Evolutionary conservation across 257 asterid species (phyloP).

Genomic region (Capsicum chinense): DNA sequence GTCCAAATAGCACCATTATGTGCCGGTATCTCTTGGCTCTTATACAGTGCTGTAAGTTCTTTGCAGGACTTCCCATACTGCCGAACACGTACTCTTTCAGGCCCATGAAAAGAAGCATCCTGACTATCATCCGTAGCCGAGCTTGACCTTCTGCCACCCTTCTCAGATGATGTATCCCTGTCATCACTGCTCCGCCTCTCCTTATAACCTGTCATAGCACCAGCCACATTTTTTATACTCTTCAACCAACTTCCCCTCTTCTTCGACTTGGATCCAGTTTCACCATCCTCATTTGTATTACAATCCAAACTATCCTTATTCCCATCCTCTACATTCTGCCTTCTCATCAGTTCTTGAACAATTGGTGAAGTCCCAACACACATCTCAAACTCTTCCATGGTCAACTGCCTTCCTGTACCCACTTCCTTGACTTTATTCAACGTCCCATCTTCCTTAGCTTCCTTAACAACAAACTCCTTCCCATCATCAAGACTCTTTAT

Average conservation of each 20-base stretch:
- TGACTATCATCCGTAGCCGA: conserved; percentile 99
- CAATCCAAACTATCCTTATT: conserved; percentile 56
- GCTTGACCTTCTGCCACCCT: conserved; percentile 95
- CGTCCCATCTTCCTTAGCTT: conserved; percentile 88
- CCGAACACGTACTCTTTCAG: conserved; percentile 77
- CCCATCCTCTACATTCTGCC: conserved; percentile 87
- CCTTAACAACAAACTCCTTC: conserved; percentile 92
- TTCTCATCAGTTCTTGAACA: conserved; percentile 95
- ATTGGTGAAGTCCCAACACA: conserved; percentile 95
- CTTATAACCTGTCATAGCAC: conserved; percentile 69
- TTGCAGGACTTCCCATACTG: conserved; percentile 91
- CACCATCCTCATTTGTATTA: conserved; percentile 57
- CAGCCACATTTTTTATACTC: conserved; percentile 77
- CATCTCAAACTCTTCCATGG: conserved; percentile 96
- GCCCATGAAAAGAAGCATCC: conserved; percentile 85
- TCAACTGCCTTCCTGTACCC: conserved; percentile 84
- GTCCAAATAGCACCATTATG: conserved; percentile 96
- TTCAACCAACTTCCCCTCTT: conserved; percentile 83
- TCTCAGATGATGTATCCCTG: conserved; percentile 94
- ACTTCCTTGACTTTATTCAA: conserved; percentile 95
- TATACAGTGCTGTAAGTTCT: conserved; percentile 84
- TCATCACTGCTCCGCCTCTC: conserved; percentile 92
- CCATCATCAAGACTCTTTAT: conserved; percentile 94
- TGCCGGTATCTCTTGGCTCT: conserved; percentile 91
- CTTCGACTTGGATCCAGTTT: conserved; percentile 63